A percentile compares a stretch with the other conserved stretches of the same genome.
phyloP scores from a whole-genome alignment of 2,329 filamentous ascomycete genomes.

The Chalaropsis thielavioides region DNA sequence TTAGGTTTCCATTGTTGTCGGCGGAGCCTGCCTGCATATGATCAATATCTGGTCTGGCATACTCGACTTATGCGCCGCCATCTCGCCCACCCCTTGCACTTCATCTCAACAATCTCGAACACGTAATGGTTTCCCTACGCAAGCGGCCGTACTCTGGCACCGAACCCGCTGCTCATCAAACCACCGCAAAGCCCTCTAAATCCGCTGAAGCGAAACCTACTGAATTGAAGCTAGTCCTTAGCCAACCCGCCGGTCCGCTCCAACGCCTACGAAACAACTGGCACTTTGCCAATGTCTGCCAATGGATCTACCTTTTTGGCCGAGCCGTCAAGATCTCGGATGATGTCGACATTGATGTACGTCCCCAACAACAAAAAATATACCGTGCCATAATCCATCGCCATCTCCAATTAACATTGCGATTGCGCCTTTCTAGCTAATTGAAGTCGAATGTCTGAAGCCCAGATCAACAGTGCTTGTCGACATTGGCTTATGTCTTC shows the following conservation, averaged over 20 bases:
- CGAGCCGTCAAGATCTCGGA: constrained; percentile 80
- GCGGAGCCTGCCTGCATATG: constrained; percentile 1
- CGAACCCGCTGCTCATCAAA: constrained; percentile 1
- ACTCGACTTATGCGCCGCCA: background rate
- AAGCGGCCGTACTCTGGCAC: constrained; percentile 14
- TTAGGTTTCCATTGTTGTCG: background rate
- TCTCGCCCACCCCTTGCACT: constrained; percentile 1
- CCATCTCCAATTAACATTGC: background rate
- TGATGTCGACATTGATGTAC: constrained; percentile 75
- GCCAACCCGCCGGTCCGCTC: constrained; percentile 6
- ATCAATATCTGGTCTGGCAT: constrained; percentile 2
- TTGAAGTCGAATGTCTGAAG: constrained; percentile 79
- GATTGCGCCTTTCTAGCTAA: constrained; percentile 41
- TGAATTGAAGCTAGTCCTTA: background rate
- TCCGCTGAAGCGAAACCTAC: background rate
- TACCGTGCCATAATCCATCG: background rate
- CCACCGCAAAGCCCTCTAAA: constrained; percentile 2
- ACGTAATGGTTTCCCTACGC: constrained; percentile 17
- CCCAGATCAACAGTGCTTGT: constrained; percentile 59
- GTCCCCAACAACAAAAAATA: background rate
- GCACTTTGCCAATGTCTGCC: constrained; percentile 87
- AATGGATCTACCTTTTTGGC: constrained; percentile 88
- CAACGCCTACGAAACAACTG: constrained; percentile 63
- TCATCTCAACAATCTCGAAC: background rate
- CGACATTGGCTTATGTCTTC: constrained; percentile 69